Percentiles rank a stretch among this genome's conserved stretches.
These are phyloP conservation scores for Salix caprea DNA, from an alignment of 345 rosid species.

Conservation along the genomic window DNA sequence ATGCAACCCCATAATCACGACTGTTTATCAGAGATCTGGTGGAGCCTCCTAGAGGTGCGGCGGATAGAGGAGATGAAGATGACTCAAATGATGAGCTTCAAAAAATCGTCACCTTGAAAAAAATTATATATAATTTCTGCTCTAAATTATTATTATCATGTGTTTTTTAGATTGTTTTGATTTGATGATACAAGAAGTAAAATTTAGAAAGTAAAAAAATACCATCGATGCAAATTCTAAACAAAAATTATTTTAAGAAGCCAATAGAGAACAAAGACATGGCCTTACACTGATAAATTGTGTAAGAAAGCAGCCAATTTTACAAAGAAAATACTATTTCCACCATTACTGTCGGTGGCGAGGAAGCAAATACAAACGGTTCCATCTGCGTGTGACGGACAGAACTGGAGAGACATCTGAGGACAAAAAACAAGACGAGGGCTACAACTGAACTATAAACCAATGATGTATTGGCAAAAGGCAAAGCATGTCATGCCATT, in stretches of 20 bases:
- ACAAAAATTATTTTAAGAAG: too few relatives aligned
- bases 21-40: conserved; percentile 24
- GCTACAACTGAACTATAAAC: background rate
- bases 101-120: background rate
- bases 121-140: too few relatives aligned
- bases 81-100: conserved; percentile 3
- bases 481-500: background rate
- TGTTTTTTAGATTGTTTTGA: too few relatives aligned
- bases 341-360: background rate
- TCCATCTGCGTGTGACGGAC: background rate
- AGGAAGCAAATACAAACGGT: background rate
- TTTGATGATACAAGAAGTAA: too few relatives aligned
- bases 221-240: too few relatives aligned
- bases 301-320: background rate
- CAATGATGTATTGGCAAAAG: background rate
- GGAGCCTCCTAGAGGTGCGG: conserved; percentile 18
- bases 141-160: too few relatives aligned
- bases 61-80: conserved; percentile 6
- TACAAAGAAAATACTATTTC: too few relatives aligned
- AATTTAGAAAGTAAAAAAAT: too few relatives aligned
- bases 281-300: too few relatives aligned
- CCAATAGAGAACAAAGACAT: too few relatives aligned
- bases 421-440: background rate
- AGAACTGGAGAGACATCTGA: background rate
- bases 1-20: conserved; percentile 24